phyloP scores from a whole-genome alignment of 2,329 filamentous ascomycete species.

The Paraconiothyrium brasiliense region DNA sequence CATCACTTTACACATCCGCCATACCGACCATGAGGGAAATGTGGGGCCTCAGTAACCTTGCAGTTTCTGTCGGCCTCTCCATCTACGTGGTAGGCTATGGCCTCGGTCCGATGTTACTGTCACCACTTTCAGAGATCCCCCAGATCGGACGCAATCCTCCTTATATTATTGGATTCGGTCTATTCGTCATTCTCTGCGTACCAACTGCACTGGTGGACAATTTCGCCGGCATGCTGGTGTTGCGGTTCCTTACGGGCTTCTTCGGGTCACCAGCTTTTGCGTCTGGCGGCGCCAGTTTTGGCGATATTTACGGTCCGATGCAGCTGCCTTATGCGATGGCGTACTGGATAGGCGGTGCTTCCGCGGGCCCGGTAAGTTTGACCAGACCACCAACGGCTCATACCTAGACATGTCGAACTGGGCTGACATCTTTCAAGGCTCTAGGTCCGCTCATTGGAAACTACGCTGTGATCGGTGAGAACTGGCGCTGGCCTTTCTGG shows the following conservation, averaged over 20 bases:
- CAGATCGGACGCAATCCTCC: conserved; percentile 70
- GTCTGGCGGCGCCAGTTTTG: conserved; percentile 30
- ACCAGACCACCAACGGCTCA: neutral
- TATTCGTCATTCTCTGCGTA: conserved; percentile 71
- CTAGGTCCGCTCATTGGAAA: conserved; percentile 19
- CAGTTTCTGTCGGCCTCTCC: conserved; percentile 79
- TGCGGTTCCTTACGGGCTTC: conserved; percentile 38
- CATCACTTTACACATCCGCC: conserved; percentile 55
- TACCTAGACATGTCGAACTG: neutral
- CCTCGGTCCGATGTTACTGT: conserved; percentile 60
- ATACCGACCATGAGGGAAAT: conserved; percentile 55
- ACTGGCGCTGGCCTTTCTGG: conserved; percentile 35
- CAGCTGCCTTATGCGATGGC: conserved; percentile 47
- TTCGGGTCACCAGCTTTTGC: conserved; percentile 33
- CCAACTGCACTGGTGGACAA: conserved; percentile 68
- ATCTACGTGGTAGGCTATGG: conserved; percentile 79
- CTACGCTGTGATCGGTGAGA: conserved; percentile 26
- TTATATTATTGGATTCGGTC: conserved; percentile 69
- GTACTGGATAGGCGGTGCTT: conserved; percentile 21
- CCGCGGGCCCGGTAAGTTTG: conserved; percentile 22
- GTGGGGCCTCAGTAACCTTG: conserved; percentile 61
- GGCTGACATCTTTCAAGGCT: no score
- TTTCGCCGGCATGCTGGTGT: conserved; percentile 67
- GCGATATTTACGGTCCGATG: conserved; percentile 38
- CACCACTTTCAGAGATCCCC: conserved; percentile 64